Conservation (phyloP, 345 rosid species). For the Ailanthus altissimus region DNA sequence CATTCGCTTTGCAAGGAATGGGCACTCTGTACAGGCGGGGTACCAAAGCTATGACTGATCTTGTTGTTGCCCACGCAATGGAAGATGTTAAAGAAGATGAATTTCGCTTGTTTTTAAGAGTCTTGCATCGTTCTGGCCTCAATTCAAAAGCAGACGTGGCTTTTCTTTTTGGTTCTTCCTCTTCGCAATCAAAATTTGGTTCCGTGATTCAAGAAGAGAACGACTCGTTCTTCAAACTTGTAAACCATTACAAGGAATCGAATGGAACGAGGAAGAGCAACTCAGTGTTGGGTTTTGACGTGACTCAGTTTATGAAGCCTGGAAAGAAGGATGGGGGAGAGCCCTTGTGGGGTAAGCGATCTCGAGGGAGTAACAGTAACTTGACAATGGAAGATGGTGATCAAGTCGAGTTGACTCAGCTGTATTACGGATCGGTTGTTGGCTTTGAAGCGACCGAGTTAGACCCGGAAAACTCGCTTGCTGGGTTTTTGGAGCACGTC, state of each 20-base stretch:
- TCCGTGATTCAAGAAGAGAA: conserved; percentile 60
- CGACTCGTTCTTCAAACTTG: conserved; percentile 62
- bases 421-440: conserved; percentile 83
- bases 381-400: conserved; percentile 13
- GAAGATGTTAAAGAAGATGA: conserved; percentile 57
- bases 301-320: conserved; percentile 43
- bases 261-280: conserved; percentile 30
- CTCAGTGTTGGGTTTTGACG: conserved; percentile 45
- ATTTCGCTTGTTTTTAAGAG: conserved; percentile 60
- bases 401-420: conserved; percentile 38
- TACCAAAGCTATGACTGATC: conserved; percentile 53
- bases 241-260: conserved; percentile 28
- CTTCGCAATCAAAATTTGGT: conserved; percentile 31
- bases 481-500: conserved; percentile 75
- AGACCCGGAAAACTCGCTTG: conserved; percentile 83
- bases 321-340: conserved; percentile 47
- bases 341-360: conserved; percentile 85
- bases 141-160: conserved; percentile 64
- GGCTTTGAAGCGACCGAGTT: conserved; percentile 77
- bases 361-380: conserved; percentile 28
- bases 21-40: conserved; percentile 64
- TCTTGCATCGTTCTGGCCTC: conserved; percentile 66
- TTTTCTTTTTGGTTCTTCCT: conserved; percentile 48
- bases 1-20: conserved; percentile 66
- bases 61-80: conserved; percentile 59